phyloP scores from a whole-genome alignment of 2,329 filamentous ascomycete species.

The Colletotrichum somersetense region DNA sequence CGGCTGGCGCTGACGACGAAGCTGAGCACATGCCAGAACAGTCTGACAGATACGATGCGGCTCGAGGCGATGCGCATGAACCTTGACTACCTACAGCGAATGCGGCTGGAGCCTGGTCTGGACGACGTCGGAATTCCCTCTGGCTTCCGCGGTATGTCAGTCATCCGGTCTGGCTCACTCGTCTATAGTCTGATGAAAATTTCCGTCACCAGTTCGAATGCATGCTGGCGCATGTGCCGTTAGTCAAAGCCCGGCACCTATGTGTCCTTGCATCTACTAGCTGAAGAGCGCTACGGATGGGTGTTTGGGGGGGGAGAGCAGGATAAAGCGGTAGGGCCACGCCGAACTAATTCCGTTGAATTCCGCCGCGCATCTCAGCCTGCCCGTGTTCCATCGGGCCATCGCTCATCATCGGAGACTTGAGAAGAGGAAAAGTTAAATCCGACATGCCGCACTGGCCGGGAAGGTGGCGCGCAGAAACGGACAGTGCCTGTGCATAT shows the following conservation, averaged over 20 bases:
- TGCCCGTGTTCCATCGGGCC: neutral
- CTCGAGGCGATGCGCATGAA: neutral
- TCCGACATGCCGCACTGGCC: constrained; percentile 9
- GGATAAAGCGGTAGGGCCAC: neutral
- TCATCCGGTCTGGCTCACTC: neutral
- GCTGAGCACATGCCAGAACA: neutral
- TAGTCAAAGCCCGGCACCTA: neutral
- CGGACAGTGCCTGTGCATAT: neutral
- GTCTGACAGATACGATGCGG: neutral
- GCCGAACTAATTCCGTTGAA: constrained; percentile 7
- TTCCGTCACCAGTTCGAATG: neutral
- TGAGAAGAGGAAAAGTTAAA: neutral
- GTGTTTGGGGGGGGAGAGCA: neutral
- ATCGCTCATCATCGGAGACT: neutral
- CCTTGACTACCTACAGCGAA: neutral
- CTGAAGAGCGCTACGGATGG: no score
- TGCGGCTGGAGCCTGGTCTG: neutral
- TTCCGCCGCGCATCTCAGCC: neutral
- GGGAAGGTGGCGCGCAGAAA: neutral
- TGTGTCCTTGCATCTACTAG: neutral
- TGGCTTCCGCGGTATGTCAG: neutral
- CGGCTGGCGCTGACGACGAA: neutral
- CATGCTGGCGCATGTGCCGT: neutral
- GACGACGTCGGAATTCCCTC: neutral
- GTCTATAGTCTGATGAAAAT: neutral